Conservation (phyloP, 2,329 filamentous ascomycete genomes). For the Domatiomyces catenatus region DNA sequence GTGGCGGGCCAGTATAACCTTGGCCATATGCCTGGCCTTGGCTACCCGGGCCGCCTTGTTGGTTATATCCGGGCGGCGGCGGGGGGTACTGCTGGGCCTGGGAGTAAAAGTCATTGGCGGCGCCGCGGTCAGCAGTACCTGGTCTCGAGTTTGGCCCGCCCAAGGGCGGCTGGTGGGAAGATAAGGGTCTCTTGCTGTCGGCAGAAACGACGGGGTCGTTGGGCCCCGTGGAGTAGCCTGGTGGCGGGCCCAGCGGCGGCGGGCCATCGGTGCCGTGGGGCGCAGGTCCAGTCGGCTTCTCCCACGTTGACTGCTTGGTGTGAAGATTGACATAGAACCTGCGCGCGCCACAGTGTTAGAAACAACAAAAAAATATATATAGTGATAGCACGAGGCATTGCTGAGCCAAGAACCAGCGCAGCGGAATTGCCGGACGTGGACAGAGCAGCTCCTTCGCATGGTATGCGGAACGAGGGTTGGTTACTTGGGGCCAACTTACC, state of each 20-base stretch:
- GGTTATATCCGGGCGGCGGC: background rate
- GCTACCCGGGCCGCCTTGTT: background rate
- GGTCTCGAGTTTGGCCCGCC: slow-evolving; percentile 41
- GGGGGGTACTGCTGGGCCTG: background rate
- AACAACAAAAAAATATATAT: too few species aligned
- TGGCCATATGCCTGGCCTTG: slow-evolving; percentile 3
- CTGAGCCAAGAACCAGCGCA: background rate
- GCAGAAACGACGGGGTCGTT: slow-evolving; percentile 27
- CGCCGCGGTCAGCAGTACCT: slow-evolving; percentile 19
- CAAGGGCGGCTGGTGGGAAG: slow-evolving; percentile 59
- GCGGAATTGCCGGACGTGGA: background rate
- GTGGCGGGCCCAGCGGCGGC: slow-evolving; percentile 48
- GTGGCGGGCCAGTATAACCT: slow-evolving; percentile 21
- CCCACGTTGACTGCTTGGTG: slow-evolving; percentile 85
- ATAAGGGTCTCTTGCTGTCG: slow-evolving; percentile 33
- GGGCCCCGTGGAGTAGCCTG: slow-evolving; percentile 44
- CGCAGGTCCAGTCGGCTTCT: slow-evolving; percentile 57
- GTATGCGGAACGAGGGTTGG: background rate
- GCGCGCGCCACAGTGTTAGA: slow-evolving; percentile 4
- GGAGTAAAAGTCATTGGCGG: slow-evolving; percentile 35
- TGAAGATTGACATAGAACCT: slow-evolving; percentile 85
- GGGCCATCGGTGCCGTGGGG: slow-evolving; percentile 34
- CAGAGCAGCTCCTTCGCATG: background rate
- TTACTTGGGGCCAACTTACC: slow-evolving; percentile 32
- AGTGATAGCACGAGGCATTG: background rate